phyloP scores from a whole-genome alignment of 805 yeast genomes.

The Starmerella vaccinii region DNA sequence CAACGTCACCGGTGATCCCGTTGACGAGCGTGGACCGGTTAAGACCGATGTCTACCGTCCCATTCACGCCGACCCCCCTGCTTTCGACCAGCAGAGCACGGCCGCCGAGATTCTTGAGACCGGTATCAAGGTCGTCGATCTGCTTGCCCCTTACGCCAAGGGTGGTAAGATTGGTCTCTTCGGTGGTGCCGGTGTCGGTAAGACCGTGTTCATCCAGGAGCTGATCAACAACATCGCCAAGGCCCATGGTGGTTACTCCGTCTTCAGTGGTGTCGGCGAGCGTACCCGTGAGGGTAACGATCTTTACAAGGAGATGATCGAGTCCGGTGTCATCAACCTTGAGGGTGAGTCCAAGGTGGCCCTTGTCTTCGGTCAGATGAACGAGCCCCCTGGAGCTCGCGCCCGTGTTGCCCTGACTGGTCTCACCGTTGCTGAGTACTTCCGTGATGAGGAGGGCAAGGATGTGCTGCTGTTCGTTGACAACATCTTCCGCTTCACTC shows the following conservation, averaged over 20 bases:
- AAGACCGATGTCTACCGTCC: constrained; percentile 88
- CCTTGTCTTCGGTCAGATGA: constrained; percentile 99
- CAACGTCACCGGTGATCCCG: constrained; percentile 97
- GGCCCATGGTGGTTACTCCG: constrained; percentile 99
- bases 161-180: constrained; percentile 99
- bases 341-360: constrained; percentile 99
- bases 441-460: constrained; percentile 99
- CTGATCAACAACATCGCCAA: constrained; percentile 99
- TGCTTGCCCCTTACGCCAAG: constrained; percentile 99
- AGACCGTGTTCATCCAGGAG: constrained; percentile 99
- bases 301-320: constrained; percentile 99
- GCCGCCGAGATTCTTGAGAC: constrained; percentile 97
- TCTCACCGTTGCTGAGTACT: constrained; percentile 98
- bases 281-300: constrained; percentile 99
- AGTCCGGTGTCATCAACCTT: constrained; percentile 98
- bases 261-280: constrained; percentile 99
- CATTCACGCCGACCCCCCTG: constrained; percentile 97
- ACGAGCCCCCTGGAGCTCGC: constrained; percentile 99
- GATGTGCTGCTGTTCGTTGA: constrained; percentile 98
- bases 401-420: constrained; percentile 99
- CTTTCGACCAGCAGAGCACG: constrained; percentile 94
- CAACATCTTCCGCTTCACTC: constrained; percentile 99
- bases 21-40: constrained; percentile 99
- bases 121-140: constrained; percentile 99
- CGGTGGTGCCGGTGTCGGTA: constrained; percentile 99